Base-by-base conservation (phyloP, 495 filamentous ascomycete genomes). In the Penicillium riverlandense region DNA sequence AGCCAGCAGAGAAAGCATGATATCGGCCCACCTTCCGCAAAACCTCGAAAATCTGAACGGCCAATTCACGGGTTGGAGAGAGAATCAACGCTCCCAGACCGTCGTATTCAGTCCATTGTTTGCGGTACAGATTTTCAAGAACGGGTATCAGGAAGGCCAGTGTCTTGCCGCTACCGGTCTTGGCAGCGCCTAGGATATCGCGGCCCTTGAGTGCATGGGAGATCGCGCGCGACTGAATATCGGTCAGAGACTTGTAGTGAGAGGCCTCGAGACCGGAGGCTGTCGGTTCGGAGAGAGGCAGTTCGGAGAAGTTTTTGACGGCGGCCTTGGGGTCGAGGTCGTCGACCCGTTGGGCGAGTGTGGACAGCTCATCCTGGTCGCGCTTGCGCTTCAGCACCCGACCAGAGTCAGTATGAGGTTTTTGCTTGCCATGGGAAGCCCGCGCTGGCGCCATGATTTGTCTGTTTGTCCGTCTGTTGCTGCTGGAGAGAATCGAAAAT, bases 1-100 rank as follows among this genome's bases (percentile, higher is more conserved):
- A 62, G 0, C 94, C 92, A 1, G 92, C 92, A 2, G 91, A 94
- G 61, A 97, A 96, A 14, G 79, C 72, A 63, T 99, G 92, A 37
- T 90, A 82, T 35, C 88, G 76, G 6, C 92, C 92, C 38, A 99
- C 80, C 55, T 91, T 95, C 14, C 88, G 78, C 52, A 99, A 62
- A 0, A 97, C 91, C 37, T 95, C 88, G 62, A 99, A 99, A 37
- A 97, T 99, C 65, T 99, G 92, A 15, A 94, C 88, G 1, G 92
- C 92, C 28, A 99, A 71, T 60, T 99, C 92, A 54, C 92, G 82
- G 5, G 92, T 99, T 1, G 92, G 92, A 6, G 90, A 91, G 31
- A 99, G 83, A 51, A 99, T 86, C 39, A 99, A 73, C 1, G 91
- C 92, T 3, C 91, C 90, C 37, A 99, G 66, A 2, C 92, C 92